Evolutionary conservation across 768 basidiomycete species (phyloP), one percentile per base, ranked within the genome.

Genomic region (Mycena pura): DNA sequence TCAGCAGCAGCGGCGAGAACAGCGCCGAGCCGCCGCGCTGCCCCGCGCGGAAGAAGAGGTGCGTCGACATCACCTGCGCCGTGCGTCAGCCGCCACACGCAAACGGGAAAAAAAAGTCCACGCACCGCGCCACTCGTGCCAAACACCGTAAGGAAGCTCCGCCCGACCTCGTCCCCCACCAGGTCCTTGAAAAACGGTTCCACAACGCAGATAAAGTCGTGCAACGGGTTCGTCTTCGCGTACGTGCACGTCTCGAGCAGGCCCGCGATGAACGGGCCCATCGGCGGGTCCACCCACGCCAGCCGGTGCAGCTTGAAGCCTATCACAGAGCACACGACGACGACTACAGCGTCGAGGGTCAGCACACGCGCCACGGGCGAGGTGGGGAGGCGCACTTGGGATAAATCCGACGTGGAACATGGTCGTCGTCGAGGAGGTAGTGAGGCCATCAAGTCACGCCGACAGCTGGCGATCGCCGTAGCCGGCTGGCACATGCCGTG

Each of bases 121-220:
- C 56, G 17, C 32, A 60, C 63, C 41, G 44, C 36, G 19, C 63
- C 58, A 13, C 43, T 22, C 0, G 58, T 57, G 1, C 63, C 63
- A 14, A 51, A 60, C 1, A 27, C 46, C 4, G 58, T 64, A 0
- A 64, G 14, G 11, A 64, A 32, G 15, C 34, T 45, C 36, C 60
- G 60, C 13, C 63, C 63, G 15, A 64, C 25, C 3, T 60, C 58
- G 25, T 64, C 60, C 14, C 24, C 22, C 1, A 64, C 40, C 13
- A 64, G 47, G 0, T 64, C 53, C n/a, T 40, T 24, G 48, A 64
- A 64, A 14, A 60, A 52, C 19, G 58, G 63, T 19, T 60, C 63
- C 6, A 64, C 3, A 19, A 60, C 19, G 53, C 63, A 64, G 24
- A 62, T 28, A 13, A 57, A 46, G 46, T 36, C 43, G 25, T 43